These are phyloP conservation scores for Pyrus hybrid DNA, from an alignment of 331 rosid species.

Conservation along the genomic window DNA sequence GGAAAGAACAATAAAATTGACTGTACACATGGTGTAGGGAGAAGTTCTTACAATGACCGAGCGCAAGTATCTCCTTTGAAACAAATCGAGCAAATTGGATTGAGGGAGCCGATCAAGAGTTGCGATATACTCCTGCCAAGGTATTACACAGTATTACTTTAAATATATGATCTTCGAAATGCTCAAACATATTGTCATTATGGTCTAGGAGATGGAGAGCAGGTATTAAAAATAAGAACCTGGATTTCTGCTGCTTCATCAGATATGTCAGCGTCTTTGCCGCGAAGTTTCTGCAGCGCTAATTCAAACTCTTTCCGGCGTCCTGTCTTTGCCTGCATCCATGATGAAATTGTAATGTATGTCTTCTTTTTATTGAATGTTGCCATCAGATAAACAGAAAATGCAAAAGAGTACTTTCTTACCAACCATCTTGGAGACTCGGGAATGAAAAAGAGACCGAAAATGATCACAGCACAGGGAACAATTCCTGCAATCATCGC, in stretches of 20 bases:
- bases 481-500: slow-evolving; percentile 49
- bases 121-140: slow-evolving; percentile 63
- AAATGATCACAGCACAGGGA: slow-evolving; percentile 59
- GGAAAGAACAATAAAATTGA: background rate
- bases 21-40: background rate
- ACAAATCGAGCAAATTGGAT: slow-evolving; percentile 66
- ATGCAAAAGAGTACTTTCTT: slow-evolving; percentile 11
- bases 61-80: slow-evolving; percentile 65
- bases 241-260: slow-evolving; percentile 74
- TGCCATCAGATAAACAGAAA: background rate
- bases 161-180: slow-evolving; percentile 1
- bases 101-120: slow-evolving; percentile 72
- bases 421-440: slow-evolving; percentile 99
- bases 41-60: slow-evolving; percentile 51
- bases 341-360: background rate
- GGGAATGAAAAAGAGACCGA: slow-evolving; percentile 81
- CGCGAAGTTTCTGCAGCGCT: slow-evolving; percentile 64
- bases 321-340: slow-evolving; percentile 55
- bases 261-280: slow-evolving; percentile 65
- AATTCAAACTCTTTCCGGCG: slow-evolving; percentile 46
- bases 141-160: background rate
- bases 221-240: slow-evolving; percentile 31
- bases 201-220: background rate
- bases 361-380: background rate
- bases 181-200: background rate